Evolutionary conservation across 2,329 filamentous ascomycete genomes (phyloP), one percentile per base, ranked within the genome.

Genomic region (Macrophomina phaseolina): DNA sequence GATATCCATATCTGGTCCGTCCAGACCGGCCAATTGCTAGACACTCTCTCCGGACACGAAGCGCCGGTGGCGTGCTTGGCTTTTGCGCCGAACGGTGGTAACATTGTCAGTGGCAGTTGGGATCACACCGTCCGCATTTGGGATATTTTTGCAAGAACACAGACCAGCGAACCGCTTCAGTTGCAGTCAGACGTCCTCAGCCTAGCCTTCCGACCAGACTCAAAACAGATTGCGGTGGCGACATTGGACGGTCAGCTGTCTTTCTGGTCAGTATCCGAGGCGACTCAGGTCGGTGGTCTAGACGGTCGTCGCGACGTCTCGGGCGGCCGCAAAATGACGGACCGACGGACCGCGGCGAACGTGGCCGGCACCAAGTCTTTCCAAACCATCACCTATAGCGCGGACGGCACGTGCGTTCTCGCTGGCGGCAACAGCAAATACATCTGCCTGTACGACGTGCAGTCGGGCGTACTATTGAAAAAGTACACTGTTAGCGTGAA

Each of bases 1-100:
- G 94, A 98, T 75, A 92, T 99, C 62, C 94, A 99, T 79, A 91
- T 99, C 69, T 99, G 95, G 95, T 97, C 93, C 5, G 96, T 99
- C 4, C 95, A 99, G 76, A 99, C 94, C 0, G 95, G 95, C 2
- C 95, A 99, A 78, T 84, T 99, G 18, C 87, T 99, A 5, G 95
- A 99, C 76, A 91, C 91, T 71, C 84, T 99, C 30, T 87, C 94
- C 6, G 96, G 95, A 1, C 95, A 99, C 72, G 94, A 99, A 80
- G 95, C 94, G 0, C 95, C 95, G 0, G 91, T 99, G 1, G 95
- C 93, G 5, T 90, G 92, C 2, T 82, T 99, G 32, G 89, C 93
- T 2, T 99, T 99, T 75, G 89, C 94, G 1, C 92, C 94, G 0
- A 93, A 97, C 74, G 94, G 94, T 38, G 87, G 89, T 67, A 87